phyloP scores from a whole-genome alignment of 2,329 filamentous ascomycete species.

The Cladosporium colombiae region DNA sequence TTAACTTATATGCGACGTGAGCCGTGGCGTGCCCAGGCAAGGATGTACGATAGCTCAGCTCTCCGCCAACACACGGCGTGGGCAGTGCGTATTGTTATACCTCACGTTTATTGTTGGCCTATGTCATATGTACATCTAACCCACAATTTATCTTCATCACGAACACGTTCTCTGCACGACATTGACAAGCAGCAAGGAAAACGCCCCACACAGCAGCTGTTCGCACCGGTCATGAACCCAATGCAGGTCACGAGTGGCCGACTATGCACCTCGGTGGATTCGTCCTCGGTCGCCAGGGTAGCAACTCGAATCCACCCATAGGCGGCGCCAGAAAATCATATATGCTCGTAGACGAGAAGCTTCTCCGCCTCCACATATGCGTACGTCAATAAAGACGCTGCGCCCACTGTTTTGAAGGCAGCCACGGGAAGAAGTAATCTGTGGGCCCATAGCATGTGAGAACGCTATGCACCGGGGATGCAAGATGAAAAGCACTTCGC shows the following conservation, averaged over 20 bases:
- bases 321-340: constrained; percentile 2
- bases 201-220: constrained; percentile 19
- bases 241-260: constrained; percentile 4
- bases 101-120: not conserved
- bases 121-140: not conserved
- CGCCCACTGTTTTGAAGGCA: constrained; percentile 2
- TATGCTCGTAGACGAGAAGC: not conserved
- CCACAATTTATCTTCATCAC: not conserved
- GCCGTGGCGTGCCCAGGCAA: constrained; percentile 1
- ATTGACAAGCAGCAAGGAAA: constrained; percentile 10
- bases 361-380: constrained; percentile 13
- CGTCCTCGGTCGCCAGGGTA: constrained; percentile 9
- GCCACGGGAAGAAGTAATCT: not conserved
- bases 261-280: constrained; percentile 14
- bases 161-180: constrained; percentile 3
- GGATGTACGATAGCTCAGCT: not conserved
- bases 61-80: not conserved
- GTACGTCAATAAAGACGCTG: constrained; percentile 5
- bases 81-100: not conserved
- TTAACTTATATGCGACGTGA: constrained; percentile 10
- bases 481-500: constrained; percentile 12
- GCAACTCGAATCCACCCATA: not conserved
- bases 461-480: constrained; percentile 16
- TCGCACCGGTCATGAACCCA: constrained; percentile 16
- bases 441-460: constrained; percentile 12